phyloP scores from a whole-genome alignment of 2,329 filamentous ascomycete genomes.

The Aspergillus intermedius region DNA sequence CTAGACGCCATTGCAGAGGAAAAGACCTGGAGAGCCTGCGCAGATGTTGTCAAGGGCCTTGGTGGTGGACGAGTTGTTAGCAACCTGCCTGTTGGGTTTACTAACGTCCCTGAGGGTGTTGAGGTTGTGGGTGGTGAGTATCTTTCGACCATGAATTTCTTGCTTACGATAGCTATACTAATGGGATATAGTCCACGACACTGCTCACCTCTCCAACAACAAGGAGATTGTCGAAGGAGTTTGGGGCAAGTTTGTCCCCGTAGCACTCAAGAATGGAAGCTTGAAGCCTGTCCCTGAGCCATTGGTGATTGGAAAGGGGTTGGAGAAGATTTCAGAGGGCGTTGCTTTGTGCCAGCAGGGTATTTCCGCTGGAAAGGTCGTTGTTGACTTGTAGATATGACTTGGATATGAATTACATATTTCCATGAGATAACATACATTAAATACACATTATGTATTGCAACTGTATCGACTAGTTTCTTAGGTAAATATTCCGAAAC shows the following conservation, averaged over 20 bases:
- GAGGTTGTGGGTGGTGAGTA: not conserved
- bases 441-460: too few species aligned
- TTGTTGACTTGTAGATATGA: constrained; percentile 18
- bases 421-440: too few species aligned
- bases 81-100: not conserved
- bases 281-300: constrained; percentile 37
- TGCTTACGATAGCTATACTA: too few species aligned
- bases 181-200: not conserved
- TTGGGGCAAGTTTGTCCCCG: constrained; percentile 1
- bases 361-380: constrained; percentile 41
- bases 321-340: constrained; percentile 39
- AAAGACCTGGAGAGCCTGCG: not conserved
- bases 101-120: not conserved
- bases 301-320: constrained; percentile 35
- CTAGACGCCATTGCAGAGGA: not conserved
- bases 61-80: not conserved
- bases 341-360: constrained; percentile 34
- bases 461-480: too few species aligned
- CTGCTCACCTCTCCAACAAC: not conserved
- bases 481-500: constrained; percentile 4
- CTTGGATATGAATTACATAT: too few species aligned
- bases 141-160: not conserved
- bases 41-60: not conserved
- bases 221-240: not conserved
- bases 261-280: constrained; percentile 31